Conservation (phyloP, 345 rosid genomes). For the Pugionium dolabratum region DNA sequence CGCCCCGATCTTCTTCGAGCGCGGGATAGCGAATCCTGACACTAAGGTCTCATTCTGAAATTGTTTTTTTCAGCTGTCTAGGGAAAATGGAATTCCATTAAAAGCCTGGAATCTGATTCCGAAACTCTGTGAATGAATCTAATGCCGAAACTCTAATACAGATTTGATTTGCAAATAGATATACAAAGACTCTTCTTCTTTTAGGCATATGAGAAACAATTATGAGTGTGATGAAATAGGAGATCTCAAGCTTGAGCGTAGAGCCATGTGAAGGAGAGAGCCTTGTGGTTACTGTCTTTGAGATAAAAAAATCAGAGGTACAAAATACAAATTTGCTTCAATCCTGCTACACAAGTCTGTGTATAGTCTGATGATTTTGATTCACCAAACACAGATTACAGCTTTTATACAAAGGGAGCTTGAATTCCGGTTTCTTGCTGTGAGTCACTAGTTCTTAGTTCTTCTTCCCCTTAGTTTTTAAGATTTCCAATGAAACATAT, state of each 20-base stretch:
- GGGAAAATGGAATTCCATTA: too few relatives aligned
- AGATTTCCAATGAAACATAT: not conserved
- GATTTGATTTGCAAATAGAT: not conserved
- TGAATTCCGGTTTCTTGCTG: slow-evolving; percentile 84
- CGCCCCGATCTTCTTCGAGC: slow-evolving; percentile 92
- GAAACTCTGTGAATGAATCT: not conserved
- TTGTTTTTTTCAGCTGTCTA: too few relatives aligned
- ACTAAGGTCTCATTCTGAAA: slow-evolving; percentile 64
- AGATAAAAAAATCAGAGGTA: slow-evolving; percentile 75
- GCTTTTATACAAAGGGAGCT: slow-evolving; percentile 82
- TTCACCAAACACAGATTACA: slow-evolving; percentile 57
- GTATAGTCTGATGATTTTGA: slow-evolving; percentile 15
- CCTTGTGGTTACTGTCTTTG: slow-evolving; percentile 80
- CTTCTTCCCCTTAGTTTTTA: not conserved
- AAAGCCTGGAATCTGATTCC: too few relatives aligned
- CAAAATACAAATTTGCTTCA: not conserved
- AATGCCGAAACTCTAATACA: not conserved
- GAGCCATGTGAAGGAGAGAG: slow-evolving; percentile 77
- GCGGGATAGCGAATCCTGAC: slow-evolving; percentile 84
- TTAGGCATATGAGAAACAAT: too few relatives aligned
- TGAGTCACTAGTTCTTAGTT: slow-evolving; percentile 50
- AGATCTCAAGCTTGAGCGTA: slow-evolving; percentile 83
- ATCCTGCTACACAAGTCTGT: not conserved
- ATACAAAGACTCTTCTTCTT: not conserved
- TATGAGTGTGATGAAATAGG: slow-evolving; percentile 51